These are phyloP conservation scores for Chamaenerion angustifolium DNA, from an alignment of 345 rosid species.

Conservation along the genomic window DNA sequence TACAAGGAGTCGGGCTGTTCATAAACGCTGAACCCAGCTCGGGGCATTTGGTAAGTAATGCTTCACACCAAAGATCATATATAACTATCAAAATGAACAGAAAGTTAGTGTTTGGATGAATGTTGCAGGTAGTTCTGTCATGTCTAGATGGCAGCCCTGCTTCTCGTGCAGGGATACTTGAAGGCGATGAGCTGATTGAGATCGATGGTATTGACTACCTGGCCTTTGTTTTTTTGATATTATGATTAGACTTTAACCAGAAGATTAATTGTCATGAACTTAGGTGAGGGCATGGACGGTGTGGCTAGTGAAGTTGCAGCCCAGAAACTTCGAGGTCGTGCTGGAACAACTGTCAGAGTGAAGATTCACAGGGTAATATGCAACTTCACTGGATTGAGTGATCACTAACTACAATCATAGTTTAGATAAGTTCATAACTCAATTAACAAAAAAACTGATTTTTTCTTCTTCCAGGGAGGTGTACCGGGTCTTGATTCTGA, in stretches of 20 bases:
- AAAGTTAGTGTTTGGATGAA: not conserved
- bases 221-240: no score
- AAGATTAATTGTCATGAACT: conserved; percentile 1
- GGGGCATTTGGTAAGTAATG: conserved; percentile 65
- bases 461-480: conserved; percentile 21
- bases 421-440: no score
- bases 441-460: no score
- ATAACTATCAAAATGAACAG: no score
- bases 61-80: not conserved
- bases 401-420: no score
- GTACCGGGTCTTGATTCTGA: conserved; percentile 19
- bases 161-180: conserved; percentile 77
- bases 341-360: conserved; percentile 63
- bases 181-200: conserved; percentile 78
- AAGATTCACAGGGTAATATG: conserved; percentile 49
- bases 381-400: no score
- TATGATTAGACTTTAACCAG: not conserved
- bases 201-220: conserved; percentile 45
- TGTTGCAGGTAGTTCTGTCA: conserved; percentile 65
- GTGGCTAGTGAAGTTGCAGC: conserved; percentile 72
- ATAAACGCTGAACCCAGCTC: conserved; percentile 60
- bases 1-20: conserved; percentile 87
- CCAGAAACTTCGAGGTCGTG: conserved; percentile 71
- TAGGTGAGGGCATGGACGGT: conserved; percentile 68
- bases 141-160: conserved; percentile 80